Evolutionary conservation across 441 rosid species (phyloP).

Genomic region (Biscutella auriculata): DNA sequence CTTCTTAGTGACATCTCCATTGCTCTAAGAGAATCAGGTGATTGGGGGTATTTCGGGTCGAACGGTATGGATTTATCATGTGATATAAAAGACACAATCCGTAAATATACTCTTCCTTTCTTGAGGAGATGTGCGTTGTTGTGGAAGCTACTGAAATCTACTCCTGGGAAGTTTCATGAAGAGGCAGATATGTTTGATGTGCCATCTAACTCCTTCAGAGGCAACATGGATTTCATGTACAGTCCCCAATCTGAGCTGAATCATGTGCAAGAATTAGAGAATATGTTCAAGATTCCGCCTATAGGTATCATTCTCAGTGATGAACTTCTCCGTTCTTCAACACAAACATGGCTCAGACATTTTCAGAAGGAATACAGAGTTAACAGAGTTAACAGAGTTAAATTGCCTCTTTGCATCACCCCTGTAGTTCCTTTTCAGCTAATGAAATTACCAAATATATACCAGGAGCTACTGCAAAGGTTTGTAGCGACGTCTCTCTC

Average conservation of each 20-base stretch:
- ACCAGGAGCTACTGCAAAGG: slow-evolving; percentile 90
- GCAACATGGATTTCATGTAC: slow-evolving; percentile 27
- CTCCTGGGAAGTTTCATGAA: slow-evolving; percentile 41
- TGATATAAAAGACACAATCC: slow-evolving; percentile 43
- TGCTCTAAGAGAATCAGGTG: slow-evolving; percentile 42
- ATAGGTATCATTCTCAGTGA: slow-evolving; percentile 50
- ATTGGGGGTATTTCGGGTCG: slow-evolving; percentile 41
- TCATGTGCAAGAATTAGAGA: slow-evolving; percentile 61
- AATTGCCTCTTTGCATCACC: slow-evolving; percentile 31
- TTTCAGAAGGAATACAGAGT: slow-evolving; percentile 39
- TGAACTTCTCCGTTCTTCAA: slow-evolving; percentile 37
- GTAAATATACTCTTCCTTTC: slow-evolving; percentile 63
- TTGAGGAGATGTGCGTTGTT: slow-evolving; percentile 92
- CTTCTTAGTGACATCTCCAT: slow-evolving; percentile 51
- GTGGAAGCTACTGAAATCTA: slow-evolving; percentile 66
- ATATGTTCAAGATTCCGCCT: slow-evolving; percentile 66
- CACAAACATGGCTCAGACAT: slow-evolving; percentile 62
- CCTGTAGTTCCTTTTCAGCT: slow-evolving; percentile 80
- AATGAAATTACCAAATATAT: slow-evolving; percentile 71
- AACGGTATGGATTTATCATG: slow-evolving; percentile 36
- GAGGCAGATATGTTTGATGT: slow-evolving; percentile 26
- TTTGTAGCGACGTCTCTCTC: slow-evolving; percentile 25
- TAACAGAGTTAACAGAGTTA: slow-evolving; percentile 18
- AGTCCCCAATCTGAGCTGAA: slow-evolving; percentile 36
- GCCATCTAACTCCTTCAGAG: slow-evolving; percentile 25